Conservation (phyloP, 768 basidiomycete species). For the Tulasnella sp. region DNA sequence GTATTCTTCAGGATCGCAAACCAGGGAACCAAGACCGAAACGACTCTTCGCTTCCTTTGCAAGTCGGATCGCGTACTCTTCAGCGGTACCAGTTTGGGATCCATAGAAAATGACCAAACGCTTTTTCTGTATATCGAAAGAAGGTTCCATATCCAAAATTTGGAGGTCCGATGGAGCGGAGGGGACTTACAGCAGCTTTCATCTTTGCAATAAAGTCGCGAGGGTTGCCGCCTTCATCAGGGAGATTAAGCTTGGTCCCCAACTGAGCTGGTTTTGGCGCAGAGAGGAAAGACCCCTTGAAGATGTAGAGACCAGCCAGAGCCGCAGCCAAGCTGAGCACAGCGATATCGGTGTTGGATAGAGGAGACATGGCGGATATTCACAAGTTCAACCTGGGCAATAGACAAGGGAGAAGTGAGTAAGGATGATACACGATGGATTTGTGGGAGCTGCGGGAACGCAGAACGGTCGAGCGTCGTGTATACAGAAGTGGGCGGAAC, state of each 20-base stretch:
- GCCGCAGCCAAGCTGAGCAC: constrained; percentile 13
- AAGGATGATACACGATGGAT: not conserved
- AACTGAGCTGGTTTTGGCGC: not conserved
- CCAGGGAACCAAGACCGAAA: constrained; percentile 88
- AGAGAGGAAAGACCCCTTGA: constrained; percentile 1
- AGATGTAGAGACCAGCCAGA: constrained; percentile 6
- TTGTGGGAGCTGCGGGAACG: not conserved
- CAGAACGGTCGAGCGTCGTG: too few species aligned
- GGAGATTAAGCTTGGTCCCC: constrained; percentile 16
- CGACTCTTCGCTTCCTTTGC: constrained; percentile 97
- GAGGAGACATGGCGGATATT: too few species aligned
- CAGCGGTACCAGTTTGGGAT: constrained; percentile 96
- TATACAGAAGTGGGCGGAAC: too few species aligned
- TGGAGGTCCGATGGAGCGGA: not conserved
- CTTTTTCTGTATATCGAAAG: constrained; percentile 56
- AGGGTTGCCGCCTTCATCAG: constrained; percentile 72
- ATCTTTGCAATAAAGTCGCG: constrained; percentile 90
- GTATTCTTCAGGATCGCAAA: constrained; percentile 97
- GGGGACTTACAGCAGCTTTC: constrained; percentile 78
- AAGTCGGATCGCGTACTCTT: constrained; percentile 93
- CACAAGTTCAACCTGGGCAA: too few species aligned
- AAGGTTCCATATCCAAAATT: constrained; percentile 4
- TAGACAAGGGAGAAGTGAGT: constrained; percentile 1
- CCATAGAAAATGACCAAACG: constrained; percentile 95
- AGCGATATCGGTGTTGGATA: constrained; percentile 10